Evolutionary conservation across 2,329 filamentous ascomycete species (phyloP), one percentile per base, ranked within the genome.

Genomic region (Claviceps citrina): DNA sequence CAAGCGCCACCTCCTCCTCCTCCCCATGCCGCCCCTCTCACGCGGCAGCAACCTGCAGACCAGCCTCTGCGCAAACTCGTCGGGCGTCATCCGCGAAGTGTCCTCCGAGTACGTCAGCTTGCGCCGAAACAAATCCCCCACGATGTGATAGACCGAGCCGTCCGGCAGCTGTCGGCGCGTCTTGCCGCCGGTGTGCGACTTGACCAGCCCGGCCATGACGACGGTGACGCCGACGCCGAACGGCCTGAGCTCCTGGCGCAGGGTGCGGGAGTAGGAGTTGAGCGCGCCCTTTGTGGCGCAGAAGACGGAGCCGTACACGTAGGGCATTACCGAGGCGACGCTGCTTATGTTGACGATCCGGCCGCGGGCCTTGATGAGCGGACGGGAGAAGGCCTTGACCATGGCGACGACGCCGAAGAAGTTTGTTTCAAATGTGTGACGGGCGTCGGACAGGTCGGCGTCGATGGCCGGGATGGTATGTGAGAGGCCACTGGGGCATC

Each of bases 251-350:
- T 30, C 36, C 26, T 37, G 36, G 7, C 25, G 25, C 9, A 30
- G 13, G 13, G 36, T 37, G 5, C 36, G 26, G 5, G 25, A 30
- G 19, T 28, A 20, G 3, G 35, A 4, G 7, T 37, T 12, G 9
- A 34, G 4, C 12, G 32, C 32, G 7, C 32, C 32, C 32, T 34
- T 34, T 19, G 20, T 34, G 20, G 32, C 32, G n/a, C 19, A 35
- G 32, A 35, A 35, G 32, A 35, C n/a, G 32, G 32, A 35, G 20
- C 32, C 22, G 20, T 35, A 35, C n/a, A 25, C 32, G 32, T 35
- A 35, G 13, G 32, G 32, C 12, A 4, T 10, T 4, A 35, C 32
- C 20, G 32, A 35, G 20, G 32, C 32, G 32, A 35, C 8, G 32
- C 32, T 35, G 32, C 32, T 35, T 4, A 35, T 25, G 32, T 35